phyloP scores from a whole-genome alignment of 148 eudicot genomes.

The Oxyria digyna region DNA sequence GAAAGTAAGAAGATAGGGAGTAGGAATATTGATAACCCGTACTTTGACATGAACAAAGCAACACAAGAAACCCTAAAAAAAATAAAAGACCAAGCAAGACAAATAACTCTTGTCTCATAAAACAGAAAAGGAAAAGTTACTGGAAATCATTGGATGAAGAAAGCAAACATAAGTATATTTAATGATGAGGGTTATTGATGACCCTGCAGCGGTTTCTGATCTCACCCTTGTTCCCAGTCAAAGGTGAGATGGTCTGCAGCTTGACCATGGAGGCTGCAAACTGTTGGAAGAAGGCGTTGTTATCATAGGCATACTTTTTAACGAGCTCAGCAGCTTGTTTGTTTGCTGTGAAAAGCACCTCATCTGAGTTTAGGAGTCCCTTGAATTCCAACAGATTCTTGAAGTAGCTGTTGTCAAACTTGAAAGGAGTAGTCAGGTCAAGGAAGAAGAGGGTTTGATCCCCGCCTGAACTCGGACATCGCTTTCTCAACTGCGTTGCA shows the following conservation, averaged over 20 bases:
- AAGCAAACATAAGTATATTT: too few relatives aligned
- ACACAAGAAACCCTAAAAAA: too few relatives aligned
- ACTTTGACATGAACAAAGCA: too few relatives aligned
- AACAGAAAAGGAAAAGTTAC: too few relatives aligned
- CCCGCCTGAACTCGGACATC: slow-evolving; percentile 68
- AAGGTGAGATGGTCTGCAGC: slow-evolving; percentile 70
- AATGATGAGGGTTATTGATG: slow-evolving; percentile 23
- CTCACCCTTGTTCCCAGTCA: slow-evolving; percentile 49
- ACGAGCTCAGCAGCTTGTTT: slow-evolving; percentile 28
- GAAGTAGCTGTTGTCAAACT: slow-evolving; percentile 48
- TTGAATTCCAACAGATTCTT: slow-evolving; percentile 31
- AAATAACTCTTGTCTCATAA: too few relatives aligned
- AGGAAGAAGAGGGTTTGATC: slow-evolving; percentile 63
- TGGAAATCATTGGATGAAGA: too few relatives aligned
- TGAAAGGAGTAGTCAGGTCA: slow-evolving; percentile 29
- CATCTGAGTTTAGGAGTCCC: slow-evolving; percentile 48
- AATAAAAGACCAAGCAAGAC: too few relatives aligned
- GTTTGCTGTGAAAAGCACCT: slow-evolving; percentile 34
- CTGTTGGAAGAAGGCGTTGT: slow-evolving; percentile 55
- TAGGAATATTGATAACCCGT: too few relatives aligned
- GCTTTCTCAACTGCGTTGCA: slow-evolving; percentile 37
- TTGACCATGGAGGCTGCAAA: slow-evolving; percentile 68
- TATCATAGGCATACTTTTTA: slow-evolving; percentile 36
- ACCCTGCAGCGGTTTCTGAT: slow-evolving; percentile 65
- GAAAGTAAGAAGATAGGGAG: too few relatives aligned